Percentiles rank a stretch among this genome's conserved stretches.
Conservation (phyloP, 352 stramenopile species). For the Globisporangium middletonii region DNA sequence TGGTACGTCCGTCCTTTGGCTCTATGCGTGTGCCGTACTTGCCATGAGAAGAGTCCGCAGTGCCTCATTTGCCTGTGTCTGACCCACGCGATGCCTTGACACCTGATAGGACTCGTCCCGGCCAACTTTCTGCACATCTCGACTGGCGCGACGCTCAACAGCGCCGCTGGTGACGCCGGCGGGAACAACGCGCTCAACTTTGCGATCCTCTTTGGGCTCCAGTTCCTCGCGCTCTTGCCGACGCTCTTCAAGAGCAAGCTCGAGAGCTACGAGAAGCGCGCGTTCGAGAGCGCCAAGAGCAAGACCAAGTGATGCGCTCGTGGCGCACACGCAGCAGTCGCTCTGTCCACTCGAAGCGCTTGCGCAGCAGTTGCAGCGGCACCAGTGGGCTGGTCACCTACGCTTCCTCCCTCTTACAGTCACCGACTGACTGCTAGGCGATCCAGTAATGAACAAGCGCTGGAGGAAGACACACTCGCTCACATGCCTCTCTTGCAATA, state of each 20-base stretch:
- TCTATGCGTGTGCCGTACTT: not conserved
- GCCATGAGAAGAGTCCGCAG: not conserved
- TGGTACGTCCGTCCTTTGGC: conserved; percentile 16
- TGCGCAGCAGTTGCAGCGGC: no score
- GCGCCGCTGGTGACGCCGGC: conserved; percentile 34
- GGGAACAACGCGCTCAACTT: conserved; percentile 79
- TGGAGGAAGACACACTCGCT: no score
- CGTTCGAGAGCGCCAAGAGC: conserved; percentile 47
- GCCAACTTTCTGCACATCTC: conserved; percentile 86
- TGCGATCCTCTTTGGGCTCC: conserved; percentile 73
- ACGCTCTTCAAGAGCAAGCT: conserved; percentile 87
- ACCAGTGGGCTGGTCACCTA: no score
- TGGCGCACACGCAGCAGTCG: not conserved
- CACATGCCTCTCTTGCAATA: no score
- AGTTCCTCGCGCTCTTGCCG: conserved; percentile 77
- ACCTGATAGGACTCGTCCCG: conserved; percentile 42
- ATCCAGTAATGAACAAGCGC: no score
- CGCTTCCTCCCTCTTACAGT: no score
- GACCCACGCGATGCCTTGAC: not conserved
- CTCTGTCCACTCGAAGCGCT: no score
- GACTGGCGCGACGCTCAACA: conserved; percentile 76
- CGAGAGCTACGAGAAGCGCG: conserved; percentile 71
- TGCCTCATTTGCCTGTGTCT: not conserved
- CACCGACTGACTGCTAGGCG: no score
- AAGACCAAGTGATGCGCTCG: conserved; percentile 24